Base-by-base conservation (phyloP, 495 filamentous ascomycete species). In the Penicillium canescens region DNA sequence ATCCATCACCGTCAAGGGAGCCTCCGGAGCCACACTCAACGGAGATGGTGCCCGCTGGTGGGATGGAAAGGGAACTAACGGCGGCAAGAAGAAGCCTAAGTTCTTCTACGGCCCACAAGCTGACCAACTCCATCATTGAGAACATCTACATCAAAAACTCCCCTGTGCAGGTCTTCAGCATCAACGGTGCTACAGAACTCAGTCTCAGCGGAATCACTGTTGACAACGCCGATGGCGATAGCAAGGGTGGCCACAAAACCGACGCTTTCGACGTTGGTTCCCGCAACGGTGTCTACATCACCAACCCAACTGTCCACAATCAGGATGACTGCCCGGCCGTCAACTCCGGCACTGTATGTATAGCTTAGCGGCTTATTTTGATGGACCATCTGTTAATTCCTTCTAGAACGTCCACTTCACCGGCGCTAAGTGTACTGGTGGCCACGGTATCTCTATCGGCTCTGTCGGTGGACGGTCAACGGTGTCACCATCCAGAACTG, bases 271-370 rank as follows among this genome's bases (percentile, higher is more conserved):
- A 87, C 50, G 70, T 88, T 23, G 53, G 50, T 18, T 50, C 50
- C 47, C 78, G 82, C 21, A 62, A 61, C 6, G 28, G 28, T 31
- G 28, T 31, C 28, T 76, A 70, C 6, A 71, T 68, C 23, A 70
- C 74, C 14, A 84, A 86, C 55, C 69, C 79, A 12, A 78, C 60
- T 24, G 75, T 86, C 2, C 71, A 80, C 49, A 86, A 82, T 61
- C 84, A 87, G 66, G 84, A 86, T 57, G 84, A 87, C 62, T 87
- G 84, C 57, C 62, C 86, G 13, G 84, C 84, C 13, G 63, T 87
- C 56, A 87, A 50, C 9, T 54, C 50, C 28, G 56, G 56, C 33
- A 58, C 56, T 24, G 34, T 54, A 46, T 9, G 28, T 31, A 31
- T 31, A 31, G 4, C 0, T 7, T 7, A 31, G 2, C 6, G 2